phyloP scores from a whole-genome alignment of 805 yeast species.

The Zygosaccharomyces kombuchaensis region DNA sequence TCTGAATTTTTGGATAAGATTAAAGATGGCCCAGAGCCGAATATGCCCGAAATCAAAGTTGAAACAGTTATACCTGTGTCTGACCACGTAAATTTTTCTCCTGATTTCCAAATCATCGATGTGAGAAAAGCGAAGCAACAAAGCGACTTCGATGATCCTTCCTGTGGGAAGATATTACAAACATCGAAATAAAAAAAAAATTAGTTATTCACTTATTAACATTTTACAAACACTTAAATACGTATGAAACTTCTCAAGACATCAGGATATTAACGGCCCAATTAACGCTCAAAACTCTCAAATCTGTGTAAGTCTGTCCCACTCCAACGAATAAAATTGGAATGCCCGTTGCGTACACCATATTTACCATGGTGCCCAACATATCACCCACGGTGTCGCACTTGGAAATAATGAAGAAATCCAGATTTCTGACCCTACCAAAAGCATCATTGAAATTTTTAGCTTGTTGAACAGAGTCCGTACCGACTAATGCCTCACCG shows the following conservation, averaged over 20 bases:
- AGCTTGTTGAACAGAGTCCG: constrained; percentile 95
- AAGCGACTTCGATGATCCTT: neutral
- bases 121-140: constrained; percentile 20
- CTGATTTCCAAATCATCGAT: constrained; percentile 53
- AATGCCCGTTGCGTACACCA: constrained; percentile 94
- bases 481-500: constrained; percentile 96
- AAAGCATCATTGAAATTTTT: constrained; percentile 88
- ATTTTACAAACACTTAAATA: neutral
- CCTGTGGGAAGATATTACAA: neutral
- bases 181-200: neutral
- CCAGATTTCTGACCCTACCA: constrained; percentile 74
- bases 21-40: constrained; percentile 69
- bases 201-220: neutral
- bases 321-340: constrained; percentile 95
- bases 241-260: constrained; percentile 38
- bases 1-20: constrained; percentile 33
- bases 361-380: constrained; percentile 94
- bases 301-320: constrained; percentile 94
- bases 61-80: constrained; percentile 63
- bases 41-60: constrained; percentile 62
- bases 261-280: constrained; percentile 87
- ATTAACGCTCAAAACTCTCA: constrained; percentile 82
- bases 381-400: constrained; percentile 97
- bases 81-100: constrained; percentile 55
- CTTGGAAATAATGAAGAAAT: constrained; percentile 88